These are phyloP conservation scores for Gremmenia infestans DNA, from an alignment of 2,329 filamentous ascomycete genomes.

Conservation along the genomic window DNA sequence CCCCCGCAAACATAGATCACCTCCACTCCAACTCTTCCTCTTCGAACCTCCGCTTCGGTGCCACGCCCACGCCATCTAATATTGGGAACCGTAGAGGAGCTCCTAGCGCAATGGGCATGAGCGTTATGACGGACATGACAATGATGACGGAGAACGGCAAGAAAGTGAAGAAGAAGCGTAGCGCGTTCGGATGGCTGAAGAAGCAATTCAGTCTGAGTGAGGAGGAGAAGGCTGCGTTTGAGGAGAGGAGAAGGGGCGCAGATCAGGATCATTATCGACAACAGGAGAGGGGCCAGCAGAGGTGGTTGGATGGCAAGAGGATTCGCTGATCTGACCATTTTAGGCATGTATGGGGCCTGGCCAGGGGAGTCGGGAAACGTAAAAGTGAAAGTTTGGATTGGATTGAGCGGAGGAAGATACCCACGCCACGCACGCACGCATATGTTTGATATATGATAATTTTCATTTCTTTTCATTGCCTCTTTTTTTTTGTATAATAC, in stretches of 20 bases:
- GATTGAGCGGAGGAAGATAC: too few relatives aligned
- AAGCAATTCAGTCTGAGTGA: constrained; percentile 63
- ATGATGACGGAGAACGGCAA: constrained; percentile 33
- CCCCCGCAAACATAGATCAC: constrained; percentile 22
- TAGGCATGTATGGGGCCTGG: too few relatives aligned
- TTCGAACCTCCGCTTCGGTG: constrained; percentile 38
- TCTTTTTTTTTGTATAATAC: too few relatives aligned
- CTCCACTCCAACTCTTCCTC: constrained; percentile 39
- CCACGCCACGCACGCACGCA: too few relatives aligned
- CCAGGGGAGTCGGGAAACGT: too few relatives aligned
- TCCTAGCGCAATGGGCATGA: constrained; percentile 35
- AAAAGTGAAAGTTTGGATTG: too few relatives aligned
- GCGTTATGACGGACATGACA: constrained; percentile 50
- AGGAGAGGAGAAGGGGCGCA: constrained; percentile 41
- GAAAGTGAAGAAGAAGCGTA: constrained; percentile 60
- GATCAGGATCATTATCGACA: constrained; percentile 16
- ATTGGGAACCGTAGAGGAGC: constrained; percentile 25
- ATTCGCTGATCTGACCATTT: constrained; percentile 1
- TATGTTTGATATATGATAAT: too few relatives aligned
- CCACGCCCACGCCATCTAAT: constrained; percentile 15
- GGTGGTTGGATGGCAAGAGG: constrained; percentile 26
- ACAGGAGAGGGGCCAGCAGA: constrained; percentile 8
- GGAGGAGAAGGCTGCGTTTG: constrained; percentile 55
- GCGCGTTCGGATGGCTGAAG: constrained; percentile 63
- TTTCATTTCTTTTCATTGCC: too few relatives aligned